A percentile compares a stretch with the other conserved stretches of the same genome.
These are phyloP conservation scores for Metschnikowia sp. DNA, from an alignment of 805 yeast species.

Conservation along the genomic window DNA sequence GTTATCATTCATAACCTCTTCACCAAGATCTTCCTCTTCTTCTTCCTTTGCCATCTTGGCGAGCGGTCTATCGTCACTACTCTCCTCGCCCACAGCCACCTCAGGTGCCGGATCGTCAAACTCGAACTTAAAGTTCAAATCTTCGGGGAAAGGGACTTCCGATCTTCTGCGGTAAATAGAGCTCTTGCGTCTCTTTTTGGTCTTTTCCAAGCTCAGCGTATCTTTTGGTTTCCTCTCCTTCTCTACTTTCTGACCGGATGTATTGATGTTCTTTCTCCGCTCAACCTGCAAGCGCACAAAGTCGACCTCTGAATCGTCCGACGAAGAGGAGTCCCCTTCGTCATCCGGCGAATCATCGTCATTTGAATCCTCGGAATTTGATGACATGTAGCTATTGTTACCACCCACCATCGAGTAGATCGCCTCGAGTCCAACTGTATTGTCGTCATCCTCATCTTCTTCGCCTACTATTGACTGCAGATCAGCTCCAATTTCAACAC, in stretches of 20 bases:
- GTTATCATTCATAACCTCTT: conserved; percentile 32
- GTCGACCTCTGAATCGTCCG: conserved; percentile 65
- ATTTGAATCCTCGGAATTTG: conserved; percentile 32
- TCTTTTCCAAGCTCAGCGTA: conserved; percentile 7
- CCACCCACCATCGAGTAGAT: conserved; percentile 23
- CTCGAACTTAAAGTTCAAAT: conserved; percentile 40
- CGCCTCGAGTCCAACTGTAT: conserved; percentile 19
- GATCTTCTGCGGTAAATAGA: conserved; percentile 28
- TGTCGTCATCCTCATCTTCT: conserved; percentile 10
- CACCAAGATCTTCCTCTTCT: conserved; percentile 61
- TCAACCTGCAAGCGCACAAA: conserved; percentile 70
- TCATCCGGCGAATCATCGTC: conserved; percentile 22
- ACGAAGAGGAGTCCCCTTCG: conserved; percentile 26
- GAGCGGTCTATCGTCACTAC: conserved; percentile 4
- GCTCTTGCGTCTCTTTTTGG: conserved; percentile 10
- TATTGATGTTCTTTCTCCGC: conserved; percentile 39
- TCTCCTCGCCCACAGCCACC: conserved; percentile 8
- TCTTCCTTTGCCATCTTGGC: conserved; percentile 17
- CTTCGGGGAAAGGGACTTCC: conserved; percentile 41
- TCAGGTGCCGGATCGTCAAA: conserved; percentile 30
- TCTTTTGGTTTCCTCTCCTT: background rate
- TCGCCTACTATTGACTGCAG: background rate
- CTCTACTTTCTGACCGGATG: conserved; percentile 10
- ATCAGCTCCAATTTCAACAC: background rate
- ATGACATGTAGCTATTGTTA: conserved; percentile 12